Conservation (phyloP, 805 yeast genomes). For the Diddensiella caesifluorescens region DNA sequence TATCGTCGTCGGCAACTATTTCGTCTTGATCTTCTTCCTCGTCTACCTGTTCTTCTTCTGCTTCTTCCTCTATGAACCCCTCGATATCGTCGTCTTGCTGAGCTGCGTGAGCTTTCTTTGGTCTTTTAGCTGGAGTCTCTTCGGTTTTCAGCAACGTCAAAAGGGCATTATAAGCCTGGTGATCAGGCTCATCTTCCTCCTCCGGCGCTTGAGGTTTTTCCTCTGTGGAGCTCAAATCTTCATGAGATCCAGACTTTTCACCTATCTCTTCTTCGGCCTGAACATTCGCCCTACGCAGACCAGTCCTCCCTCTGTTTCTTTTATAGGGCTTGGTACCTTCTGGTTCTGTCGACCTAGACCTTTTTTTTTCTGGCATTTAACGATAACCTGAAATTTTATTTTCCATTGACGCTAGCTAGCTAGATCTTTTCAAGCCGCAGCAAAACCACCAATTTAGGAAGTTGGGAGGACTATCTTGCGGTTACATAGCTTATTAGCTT, state of each 20-base stretch:
- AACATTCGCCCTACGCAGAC: background rate
- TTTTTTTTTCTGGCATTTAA: background rate
- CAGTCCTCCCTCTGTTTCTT: background rate
- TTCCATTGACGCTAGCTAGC: no score
- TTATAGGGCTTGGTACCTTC: background rate
- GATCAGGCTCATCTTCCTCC: constrained; percentile 32
- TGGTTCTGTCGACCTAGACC: background rate
- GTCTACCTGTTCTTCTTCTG: constrained; percentile 27
- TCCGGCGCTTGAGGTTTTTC: constrained; percentile 20
- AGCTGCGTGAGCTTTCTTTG: constrained; percentile 5
- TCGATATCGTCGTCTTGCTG: constrained; percentile 27
- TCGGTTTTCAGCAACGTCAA: constrained; percentile 54
- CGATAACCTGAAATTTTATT: no score
- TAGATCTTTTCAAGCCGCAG: no score
- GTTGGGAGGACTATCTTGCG: no score
- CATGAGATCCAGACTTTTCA: constrained; percentile 6
- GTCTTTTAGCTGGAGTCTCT: constrained; percentile 26
- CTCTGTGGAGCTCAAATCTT: constrained; percentile 14
- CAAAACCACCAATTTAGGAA: no score
- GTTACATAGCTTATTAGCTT: no score
- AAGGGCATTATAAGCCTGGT: constrained; percentile 56
- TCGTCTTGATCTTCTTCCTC: constrained; percentile 32
- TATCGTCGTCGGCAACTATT: constrained; percentile 37
- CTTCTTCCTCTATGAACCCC: constrained; percentile 20
- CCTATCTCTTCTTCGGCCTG: constrained; percentile 1